Base-by-base conservation (phyloP, 352 stramenopile genomes). In the Pythium diclinum region DNA sequence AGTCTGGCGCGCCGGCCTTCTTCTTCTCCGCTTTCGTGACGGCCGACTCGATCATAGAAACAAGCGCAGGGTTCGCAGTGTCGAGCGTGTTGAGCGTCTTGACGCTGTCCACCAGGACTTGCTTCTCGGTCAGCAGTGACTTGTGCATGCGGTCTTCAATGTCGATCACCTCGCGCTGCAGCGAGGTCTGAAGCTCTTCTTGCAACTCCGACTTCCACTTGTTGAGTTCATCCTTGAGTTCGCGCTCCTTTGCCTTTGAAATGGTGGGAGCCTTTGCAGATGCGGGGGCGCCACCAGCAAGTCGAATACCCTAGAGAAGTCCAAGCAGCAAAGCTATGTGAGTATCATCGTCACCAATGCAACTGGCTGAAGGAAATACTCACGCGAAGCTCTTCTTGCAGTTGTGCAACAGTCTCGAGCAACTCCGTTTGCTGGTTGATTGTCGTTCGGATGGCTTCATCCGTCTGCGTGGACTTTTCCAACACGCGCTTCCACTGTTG, bases 61-160 rank as follows among this genome's bases (percentile, higher is more conserved):
- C 68, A 21, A 89, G 70, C 14, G 79, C 83, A 6, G 83, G 83
- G 30, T 89, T 75, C 1, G 80, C 83, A 17, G 70, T 72, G 72
- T 89, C 73, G 38, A 86, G 69, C 6, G 73, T 69, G 59, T 74
- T 72, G 0, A 89, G 71, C 34, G 75, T 72, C 58, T 86, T 69
- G 28, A 78, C 74, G 57, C 78, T 88, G 9, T 83, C 79, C 16
- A 75, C 68, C 5, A 89, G 69, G 0, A 75, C 44, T n/a, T 77
- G 56, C 53, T 91, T 89, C 58, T 91, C 79, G 13, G 81, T 72
- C 32, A 81, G 63, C n/a, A 91, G 49, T 34, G 79, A 72, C 30
- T 70, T 87, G 19, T 75, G 77, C 71, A 91, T 76, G 17, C 81
- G 80, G 11, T 79, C 73, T 47, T 91, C 80, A 38, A 89, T 79